phyloP scores from a whole-genome alignment of 2,329 filamentous ascomycete species.

The Penicillium sp. region DNA sequence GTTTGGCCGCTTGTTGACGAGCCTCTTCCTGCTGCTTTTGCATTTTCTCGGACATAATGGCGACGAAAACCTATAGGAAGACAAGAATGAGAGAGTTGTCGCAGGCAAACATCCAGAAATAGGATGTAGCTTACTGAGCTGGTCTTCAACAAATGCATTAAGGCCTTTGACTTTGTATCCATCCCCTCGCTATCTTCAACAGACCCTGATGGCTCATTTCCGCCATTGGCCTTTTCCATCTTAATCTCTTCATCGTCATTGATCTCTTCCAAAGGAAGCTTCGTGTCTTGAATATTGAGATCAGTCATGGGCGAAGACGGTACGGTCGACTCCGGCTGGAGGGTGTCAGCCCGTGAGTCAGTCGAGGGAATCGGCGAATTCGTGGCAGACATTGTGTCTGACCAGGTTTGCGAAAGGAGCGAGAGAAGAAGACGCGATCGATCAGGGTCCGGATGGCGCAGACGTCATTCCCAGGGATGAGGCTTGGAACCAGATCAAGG shows the following conservation, averaged over 20 bases:
- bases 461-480: slow-evolving; percentile 17
- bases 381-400: slow-evolving; percentile 25
- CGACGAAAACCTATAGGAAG: slow-evolving; percentile 43
- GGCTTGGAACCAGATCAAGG: slow-evolving; percentile 4
- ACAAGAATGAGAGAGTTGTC: not conserved
- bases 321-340: slow-evolving; percentile 29
- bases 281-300: slow-evolving; percentile 14
- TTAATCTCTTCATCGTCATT: slow-evolving; percentile 10
- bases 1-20: slow-evolving; percentile 35
- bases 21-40: slow-evolving; percentile 48
- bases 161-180: slow-evolving; percentile 44
- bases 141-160: slow-evolving; percentile 47
- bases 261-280: slow-evolving; percentile 6
- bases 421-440: not conserved
- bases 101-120: not conserved
- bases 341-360: slow-evolving; percentile 26
- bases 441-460: slow-evolving; percentile 2
- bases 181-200: slow-evolving; percentile 37
- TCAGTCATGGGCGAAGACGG: slow-evolving; percentile 30
- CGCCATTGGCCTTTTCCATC: not conserved
- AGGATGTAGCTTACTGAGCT: slow-evolving; percentile 37
- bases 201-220: not conserved
- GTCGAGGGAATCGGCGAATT: slow-evolving; percentile 27
- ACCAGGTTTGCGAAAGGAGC: not conserved
- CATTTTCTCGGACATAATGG: slow-evolving; percentile 52